These are phyloP conservation scores for Corylus heterophylla DNA, from an alignment of 306 rosid genomes.

Conservation along the genomic window DNA sequence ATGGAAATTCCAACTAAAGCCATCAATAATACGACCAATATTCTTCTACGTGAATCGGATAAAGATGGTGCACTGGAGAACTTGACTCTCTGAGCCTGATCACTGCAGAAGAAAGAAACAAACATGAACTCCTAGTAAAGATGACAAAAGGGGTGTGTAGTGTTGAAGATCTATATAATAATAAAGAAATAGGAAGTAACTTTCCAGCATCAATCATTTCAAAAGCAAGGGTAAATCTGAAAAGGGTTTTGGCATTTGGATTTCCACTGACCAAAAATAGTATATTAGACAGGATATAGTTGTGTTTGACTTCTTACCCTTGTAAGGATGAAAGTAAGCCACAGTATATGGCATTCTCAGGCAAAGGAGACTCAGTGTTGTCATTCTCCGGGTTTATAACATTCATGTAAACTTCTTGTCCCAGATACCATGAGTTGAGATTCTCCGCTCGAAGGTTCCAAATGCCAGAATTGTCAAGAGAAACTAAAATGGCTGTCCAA, in stretches of 20 bases:
- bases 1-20: constrained; percentile 36
- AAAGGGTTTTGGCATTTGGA: background rate
- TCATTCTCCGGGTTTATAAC: constrained; percentile 71
- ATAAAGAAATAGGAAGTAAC: background rate
- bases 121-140: background rate
- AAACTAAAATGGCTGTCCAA: constrained; percentile 91
- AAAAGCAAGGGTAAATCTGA: background rate
- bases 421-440: constrained; percentile 87
- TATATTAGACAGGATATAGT: background rate
- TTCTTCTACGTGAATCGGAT: constrained; percentile 24
- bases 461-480: constrained; percentile 85
- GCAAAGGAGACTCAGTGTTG: constrained; percentile 45
- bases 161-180: background rate
- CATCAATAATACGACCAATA: constrained; percentile 41
- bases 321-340: constrained; percentile 86
- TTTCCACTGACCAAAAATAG: background rate
- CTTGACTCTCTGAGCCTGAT: constrained; percentile 76
- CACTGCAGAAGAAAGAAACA: constrained; percentile 56
- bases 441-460: constrained; percentile 93
- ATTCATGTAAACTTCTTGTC: constrained; percentile 79
- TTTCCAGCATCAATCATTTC: background rate
- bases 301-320: constrained; percentile 52
- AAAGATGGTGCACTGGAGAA: constrained; percentile 54
- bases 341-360: constrained; percentile 73
- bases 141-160: background rate